Evolutionary conservation across 371 early-diverging fungal genomes (phyloP).

Genomic region (Mucor mucedo): DNA sequence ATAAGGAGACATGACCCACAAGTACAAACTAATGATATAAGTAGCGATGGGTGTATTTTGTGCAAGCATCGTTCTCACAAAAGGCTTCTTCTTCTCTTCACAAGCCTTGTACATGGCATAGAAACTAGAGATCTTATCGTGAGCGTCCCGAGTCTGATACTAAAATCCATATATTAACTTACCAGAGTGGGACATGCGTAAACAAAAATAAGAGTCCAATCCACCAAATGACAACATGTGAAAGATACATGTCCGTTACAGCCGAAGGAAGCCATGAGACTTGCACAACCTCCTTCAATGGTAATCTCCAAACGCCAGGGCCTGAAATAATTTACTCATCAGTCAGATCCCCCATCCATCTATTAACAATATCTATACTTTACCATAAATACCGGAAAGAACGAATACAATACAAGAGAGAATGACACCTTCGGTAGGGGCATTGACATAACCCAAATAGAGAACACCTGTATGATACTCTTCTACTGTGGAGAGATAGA

Average conservation of each 20-base stretch:
- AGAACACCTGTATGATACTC: slow-evolving; percentile 95
- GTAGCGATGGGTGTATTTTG: slow-evolving; percentile 72
- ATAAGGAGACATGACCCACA: slow-evolving; percentile 77
- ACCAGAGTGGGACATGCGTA: slow-evolving; percentile 74
- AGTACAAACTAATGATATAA: slow-evolving; percentile 44
- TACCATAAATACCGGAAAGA: slow-evolving; percentile 71
- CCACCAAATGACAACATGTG: slow-evolving; percentile 61
- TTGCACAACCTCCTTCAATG: slow-evolving; percentile 18
- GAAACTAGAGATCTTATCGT: slow-evolving; percentile 23
- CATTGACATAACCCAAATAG: slow-evolving; percentile 92
- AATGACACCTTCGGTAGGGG: slow-evolving; percentile 95
- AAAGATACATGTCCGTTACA: slow-evolving; percentile 47
- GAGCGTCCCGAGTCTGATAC: background rate
- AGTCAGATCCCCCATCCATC: background rate
- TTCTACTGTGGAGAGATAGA: slow-evolving; percentile 94
- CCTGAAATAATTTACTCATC: slow-evolving; percentile 20
- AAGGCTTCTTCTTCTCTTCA: slow-evolving; percentile 65
- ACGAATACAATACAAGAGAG: slow-evolving; percentile 71
- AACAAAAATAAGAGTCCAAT: slow-evolving; percentile 66
- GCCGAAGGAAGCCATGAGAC: slow-evolving; percentile 26
- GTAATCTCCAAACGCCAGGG: slow-evolving; percentile 40
- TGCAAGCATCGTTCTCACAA: slow-evolving; percentile 61
- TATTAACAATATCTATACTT: slow-evolving; percentile 9
- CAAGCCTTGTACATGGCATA: slow-evolving; percentile 76
- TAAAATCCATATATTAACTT: slow-evolving; percentile 6